These are phyloP conservation scores for Basipetospora sp. DNA, from an alignment of 2,329 filamentous ascomycete genomes.

Conservation along the genomic window DNA sequence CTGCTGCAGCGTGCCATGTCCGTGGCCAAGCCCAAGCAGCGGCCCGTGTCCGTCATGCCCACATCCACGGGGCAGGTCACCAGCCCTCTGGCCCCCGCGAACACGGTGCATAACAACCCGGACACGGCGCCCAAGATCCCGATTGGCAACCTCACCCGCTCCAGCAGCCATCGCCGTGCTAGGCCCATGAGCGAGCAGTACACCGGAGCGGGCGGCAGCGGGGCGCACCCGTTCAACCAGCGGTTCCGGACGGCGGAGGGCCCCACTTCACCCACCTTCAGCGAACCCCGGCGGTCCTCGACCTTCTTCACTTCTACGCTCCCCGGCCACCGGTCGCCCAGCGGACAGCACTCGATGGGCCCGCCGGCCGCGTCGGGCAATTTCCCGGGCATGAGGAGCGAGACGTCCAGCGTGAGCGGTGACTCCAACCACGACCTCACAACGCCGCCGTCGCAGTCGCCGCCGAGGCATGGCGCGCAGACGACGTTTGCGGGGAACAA, in stretches of 20 bases:
- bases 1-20: slow-evolving; percentile 29
- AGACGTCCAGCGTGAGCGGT: slow-evolving; percentile 50
- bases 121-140: slow-evolving; percentile 65
- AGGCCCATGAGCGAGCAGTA: slow-evolving; percentile 52
- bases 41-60: slow-evolving; percentile 45
- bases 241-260: slow-evolving; percentile 70
- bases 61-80: slow-evolving; percentile 13
- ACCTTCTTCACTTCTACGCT: slow-evolving; percentile 44
- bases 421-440: slow-evolving; percentile 44
- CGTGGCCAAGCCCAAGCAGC: slow-evolving; percentile 37
- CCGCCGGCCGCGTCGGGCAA: slow-evolving; percentile 34
- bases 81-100: slow-evolving; percentile 9
- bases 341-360: slow-evolving; percentile 27
- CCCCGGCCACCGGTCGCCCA: slow-evolving; percentile 33
- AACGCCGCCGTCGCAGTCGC: slow-evolving; percentile 37
- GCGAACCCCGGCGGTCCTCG: slow-evolving; percentile 43
- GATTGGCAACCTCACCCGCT: slow-evolving; percentile 42
- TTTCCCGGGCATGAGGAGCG: slow-evolving; percentile 57
- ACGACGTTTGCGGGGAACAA: slow-evolving; percentile 52
- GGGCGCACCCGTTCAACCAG: slow-evolving; percentile 55
- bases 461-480: slow-evolving; percentile 36
- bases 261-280: slow-evolving; percentile 44
- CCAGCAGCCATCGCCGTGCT: slow-evolving; percentile 36
- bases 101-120: slow-evolving; percentile 44
- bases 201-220: slow-evolving; percentile 29